These are phyloP conservation scores for Cyberlindnera xylosilytica DNA, from an alignment of 805 yeast species.

Conservation along the genomic window DNA sequence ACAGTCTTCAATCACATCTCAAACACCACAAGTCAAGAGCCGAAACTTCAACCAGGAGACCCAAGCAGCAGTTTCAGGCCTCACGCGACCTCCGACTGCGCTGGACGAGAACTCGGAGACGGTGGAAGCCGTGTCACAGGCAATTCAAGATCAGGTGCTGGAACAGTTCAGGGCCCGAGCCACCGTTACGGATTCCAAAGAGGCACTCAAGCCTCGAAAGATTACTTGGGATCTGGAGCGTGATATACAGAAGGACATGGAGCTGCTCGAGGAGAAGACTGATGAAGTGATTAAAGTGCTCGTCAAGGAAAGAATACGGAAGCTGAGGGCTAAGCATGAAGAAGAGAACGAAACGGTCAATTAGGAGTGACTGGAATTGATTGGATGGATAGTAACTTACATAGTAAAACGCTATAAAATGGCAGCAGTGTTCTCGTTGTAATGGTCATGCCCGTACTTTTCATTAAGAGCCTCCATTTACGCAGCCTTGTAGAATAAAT, in stretches of 20 bases:
- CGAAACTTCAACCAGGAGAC: constrained; percentile 25
- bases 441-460: no score
- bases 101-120: constrained; percentile 31
- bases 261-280: constrained; percentile 39
- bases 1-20: constrained; percentile 1
- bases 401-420: no score
- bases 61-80: constrained; percentile 16
- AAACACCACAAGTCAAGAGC: constrained; percentile 3
- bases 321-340: neutral
- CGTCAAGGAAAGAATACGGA: constrained; percentile 34
- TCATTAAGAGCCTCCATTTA: no score
- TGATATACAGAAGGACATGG: constrained; percentile 37
- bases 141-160: constrained; percentile 28
- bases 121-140: constrained; percentile 34
- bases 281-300: constrained; percentile 37
- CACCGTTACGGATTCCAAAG: constrained; percentile 2
- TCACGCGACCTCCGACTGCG: constrained; percentile 23
- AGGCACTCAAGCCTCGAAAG: constrained; percentile 13
- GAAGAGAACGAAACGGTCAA: neutral
- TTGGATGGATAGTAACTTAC: no score
- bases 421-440: no score
- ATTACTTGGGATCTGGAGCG: constrained; percentile 36
- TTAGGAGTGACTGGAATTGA: no score
- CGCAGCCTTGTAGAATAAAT: no score
- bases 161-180: constrained; percentile 20